phyloP scores from a whole-genome alignment of 352 stramenopile genomes.

The Globisporangium middletonii region DNA sequence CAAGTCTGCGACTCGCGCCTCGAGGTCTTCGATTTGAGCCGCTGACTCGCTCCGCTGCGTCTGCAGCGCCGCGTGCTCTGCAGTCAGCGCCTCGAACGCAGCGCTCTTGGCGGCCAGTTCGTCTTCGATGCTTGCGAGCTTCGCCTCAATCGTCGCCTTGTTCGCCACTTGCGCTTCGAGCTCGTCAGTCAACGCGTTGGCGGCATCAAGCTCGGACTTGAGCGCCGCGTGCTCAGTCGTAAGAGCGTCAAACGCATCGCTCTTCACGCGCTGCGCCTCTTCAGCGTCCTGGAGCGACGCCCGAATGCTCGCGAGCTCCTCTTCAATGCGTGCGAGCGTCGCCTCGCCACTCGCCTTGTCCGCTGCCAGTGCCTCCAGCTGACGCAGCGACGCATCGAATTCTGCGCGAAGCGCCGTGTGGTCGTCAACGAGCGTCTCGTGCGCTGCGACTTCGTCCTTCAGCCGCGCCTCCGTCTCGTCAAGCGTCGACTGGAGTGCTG shows the following conservation, averaged over 20 bases:
- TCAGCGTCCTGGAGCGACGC: neutral
- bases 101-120: neutral
- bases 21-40: neutral
- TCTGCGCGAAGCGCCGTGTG: slow-evolving; percentile 1
- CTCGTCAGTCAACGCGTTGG: neutral
- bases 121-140: neutral
- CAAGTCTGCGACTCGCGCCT: slow-evolving; percentile 1
- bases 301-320: neutral
- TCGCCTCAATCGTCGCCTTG: neutral
- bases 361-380: slow-evolving; percentile 7
- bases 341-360: neutral
- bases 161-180: slow-evolving; percentile 6
- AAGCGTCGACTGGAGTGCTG: neutral
- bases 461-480: neutral
- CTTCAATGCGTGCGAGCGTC: neutral
- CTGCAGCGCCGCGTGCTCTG: slow-evolving; percentile 1
- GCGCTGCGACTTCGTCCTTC: neutral
- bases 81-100: neutral
- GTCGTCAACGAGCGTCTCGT: neutral
- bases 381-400: neutral
- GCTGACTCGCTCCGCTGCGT: neutral
- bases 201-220: neutral
- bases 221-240: neutral
- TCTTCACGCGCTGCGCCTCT: neutral
- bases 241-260: neutral